Base-by-base conservation (phyloP, 2,329 filamentous ascomycete species). In the Neofusicoccum cordaticola region DNA sequence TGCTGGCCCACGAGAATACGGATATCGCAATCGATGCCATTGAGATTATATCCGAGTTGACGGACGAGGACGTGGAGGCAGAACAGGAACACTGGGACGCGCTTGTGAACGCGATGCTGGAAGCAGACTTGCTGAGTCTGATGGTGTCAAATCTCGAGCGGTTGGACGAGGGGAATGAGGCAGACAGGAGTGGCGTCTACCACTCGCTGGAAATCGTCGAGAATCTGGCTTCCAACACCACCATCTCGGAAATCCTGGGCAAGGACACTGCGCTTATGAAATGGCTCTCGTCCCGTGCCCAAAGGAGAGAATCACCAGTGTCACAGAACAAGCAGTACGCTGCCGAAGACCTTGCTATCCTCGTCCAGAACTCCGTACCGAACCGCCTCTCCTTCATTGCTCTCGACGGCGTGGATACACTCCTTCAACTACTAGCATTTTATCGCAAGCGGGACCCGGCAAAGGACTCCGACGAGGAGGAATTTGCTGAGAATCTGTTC, bases 301-400 rank as follows among this genome's bases (percentile, higher is more conserved):
- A 90, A 69, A 84, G 82, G 64, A 84, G 84, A 58, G 92, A 97
- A 74, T 80, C 80, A 3, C 81, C 83, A 0, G 86, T 96, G 0
- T 84, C 87, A 4, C 95, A 99, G 74, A 99, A 99, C 75, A 96
- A 95, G 75, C 94, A 97, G 75, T 99, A 98, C 75, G 86, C 93
- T 0, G 92, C 94, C 15, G 95, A 99, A 78, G 86, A 98, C 7
- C 82, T 99, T 2, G 93, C 94, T 12, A 95, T 99, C 63, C 80
- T 99, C 8, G 84, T 94, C 17, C 93, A 97, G 75, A 87, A 88
- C 1, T 92, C 91, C 3, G 68, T 84, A 0, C 78, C 84, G 42
- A 93, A 92, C 71, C 82, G 91, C 50, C 79, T 79, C 22, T 84
- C 83, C 52, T 80, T 97, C 4, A 85, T 86, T 42, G 12, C 37